Conservation (phyloP, 2,329 filamentous ascomycete species). For the Diaporthe eres region DNA sequence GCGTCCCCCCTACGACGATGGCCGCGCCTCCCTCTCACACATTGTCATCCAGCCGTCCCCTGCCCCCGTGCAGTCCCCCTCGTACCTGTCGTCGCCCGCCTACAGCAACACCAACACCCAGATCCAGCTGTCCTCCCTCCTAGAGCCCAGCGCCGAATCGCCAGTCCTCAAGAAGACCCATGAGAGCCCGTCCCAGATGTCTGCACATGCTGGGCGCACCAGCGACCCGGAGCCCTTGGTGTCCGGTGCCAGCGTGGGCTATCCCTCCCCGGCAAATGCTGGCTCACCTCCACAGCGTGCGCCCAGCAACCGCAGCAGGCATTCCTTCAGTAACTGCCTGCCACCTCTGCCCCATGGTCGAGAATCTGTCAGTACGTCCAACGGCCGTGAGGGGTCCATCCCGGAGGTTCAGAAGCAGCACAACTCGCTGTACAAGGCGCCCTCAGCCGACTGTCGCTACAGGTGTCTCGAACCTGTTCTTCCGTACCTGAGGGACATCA, state of each 20-base stretch:
- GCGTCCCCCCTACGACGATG: conserved; percentile 20
- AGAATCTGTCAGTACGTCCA: conserved; percentile 45
- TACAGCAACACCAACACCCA: conserved; percentile 35
- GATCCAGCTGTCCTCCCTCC: conserved; percentile 43
- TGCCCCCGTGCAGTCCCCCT: conserved; percentile 2
- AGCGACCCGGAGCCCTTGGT: conserved; percentile 43
- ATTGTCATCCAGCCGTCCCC: conserved; percentile 30
- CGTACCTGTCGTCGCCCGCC: conserved; percentile 37
- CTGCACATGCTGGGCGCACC: conserved; percentile 18
- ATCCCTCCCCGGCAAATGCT: conserved; percentile 48
- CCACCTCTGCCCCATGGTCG: conserved; percentile 8
- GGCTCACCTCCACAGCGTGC: conserved; percentile 16
- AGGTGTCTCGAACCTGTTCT: conserved; percentile 58
- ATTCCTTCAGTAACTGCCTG: conserved; percentile 32
- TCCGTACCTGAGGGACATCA: conserved; percentile 54
- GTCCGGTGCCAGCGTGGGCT: conserved; percentile 49
- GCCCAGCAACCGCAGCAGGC: not conserved
- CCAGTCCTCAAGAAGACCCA: conserved; percentile 29
- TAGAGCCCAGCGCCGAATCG: conserved; percentile 38
- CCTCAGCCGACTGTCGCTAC: conserved; percentile 54
- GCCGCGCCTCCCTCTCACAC: conserved; percentile 21
- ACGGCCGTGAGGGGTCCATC: conserved; percentile 41
- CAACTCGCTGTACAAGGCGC: conserved; percentile 47
- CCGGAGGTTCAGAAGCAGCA: conserved; percentile 40
- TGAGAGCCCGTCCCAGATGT: conserved; percentile 36